These are phyloP conservation scores for Colletotrichum eremochloae DNA, from an alignment of 2,329 filamentous ascomycete species.

Conservation along the genomic window DNA sequence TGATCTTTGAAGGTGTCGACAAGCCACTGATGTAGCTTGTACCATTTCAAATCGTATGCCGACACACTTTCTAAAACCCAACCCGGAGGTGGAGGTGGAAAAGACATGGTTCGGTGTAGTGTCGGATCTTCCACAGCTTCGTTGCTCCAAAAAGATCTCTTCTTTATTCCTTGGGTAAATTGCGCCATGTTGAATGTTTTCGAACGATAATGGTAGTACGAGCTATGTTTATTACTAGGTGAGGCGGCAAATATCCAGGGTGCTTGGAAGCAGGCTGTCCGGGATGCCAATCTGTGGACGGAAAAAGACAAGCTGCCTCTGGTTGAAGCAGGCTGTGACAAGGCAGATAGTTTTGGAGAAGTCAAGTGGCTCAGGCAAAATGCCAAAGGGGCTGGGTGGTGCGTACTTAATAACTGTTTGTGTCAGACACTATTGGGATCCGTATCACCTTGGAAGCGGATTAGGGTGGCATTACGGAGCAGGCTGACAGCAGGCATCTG, in stretches of 20 bases:
- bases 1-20: background rate
- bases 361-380: background rate
- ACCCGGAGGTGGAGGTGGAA: background rate
- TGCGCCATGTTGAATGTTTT: background rate
- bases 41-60: slow-evolving; percentile 5
- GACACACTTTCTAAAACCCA: background rate
- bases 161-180: background rate
- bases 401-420: background rate
- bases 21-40: background rate
- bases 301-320: background rate
- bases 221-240: background rate
- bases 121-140: background rate
- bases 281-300: background rate
- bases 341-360: background rate
- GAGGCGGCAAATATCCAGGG: background rate
- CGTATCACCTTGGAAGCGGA: background rate
- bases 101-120: background rate
- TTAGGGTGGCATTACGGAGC: background rate
- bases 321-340: background rate
- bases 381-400: background rate
- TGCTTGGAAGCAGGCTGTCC: background rate
- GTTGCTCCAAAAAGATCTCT: background rate
- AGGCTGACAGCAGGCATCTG: slow-evolving; percentile 10
- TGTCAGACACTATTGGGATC: too few species aligned
- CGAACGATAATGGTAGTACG: background rate